Base-by-base conservation (phyloP, 306 rosid genomes). In the Citrullus mucosospermus region DNA sequence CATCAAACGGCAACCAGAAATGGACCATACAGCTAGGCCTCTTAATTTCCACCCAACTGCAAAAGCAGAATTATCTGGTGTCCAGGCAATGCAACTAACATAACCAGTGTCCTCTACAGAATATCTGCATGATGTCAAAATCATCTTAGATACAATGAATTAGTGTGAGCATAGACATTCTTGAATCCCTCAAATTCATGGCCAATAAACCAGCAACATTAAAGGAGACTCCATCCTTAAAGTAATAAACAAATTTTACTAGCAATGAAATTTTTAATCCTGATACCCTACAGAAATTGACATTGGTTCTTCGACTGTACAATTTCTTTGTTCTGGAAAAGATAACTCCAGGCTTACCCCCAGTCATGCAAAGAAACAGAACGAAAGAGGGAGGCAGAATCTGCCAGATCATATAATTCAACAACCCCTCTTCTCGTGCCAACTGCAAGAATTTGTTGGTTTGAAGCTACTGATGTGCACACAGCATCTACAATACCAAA, bases 1-100 rank as follows among this genome's bases (percentile, higher is more conserved):
- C 98, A 94, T 94, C 89, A 94, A 83, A 80, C 98, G 96, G 85
- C 97, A 94, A 78, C 97, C 97, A 78, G 97, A 95, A 80, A 92
- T 88, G 30, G 98, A 95, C 98, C 97, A 92, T 84, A 95, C 98
- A 28, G 98, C 83, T 80, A 95, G 96, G 63, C 98, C 98, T 86
- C 98, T 90, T 75, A 88, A 87, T 80, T 89, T 95, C 97, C 98
- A 95, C 78, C 98, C 98, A 78, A 95, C 97, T 51, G 96, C 97
- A 90, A 95, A 95, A 82, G 96, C 95, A 76, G 98, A 88, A 84
- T 95, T 89, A 86, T 95, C 98, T 62, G 98, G 97, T 48, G 98
- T 95, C 98, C 98, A 92, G n/a, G 90, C 86, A 87, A 95, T 90
- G 87, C 92, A 92, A 84, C 91, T 86, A 74, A 95, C 98, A 82